These are phyloP conservation scores for Lactarius evosmus DNA, from an alignment of 768 basidiomycete species.

Conservation along the genomic window DNA sequence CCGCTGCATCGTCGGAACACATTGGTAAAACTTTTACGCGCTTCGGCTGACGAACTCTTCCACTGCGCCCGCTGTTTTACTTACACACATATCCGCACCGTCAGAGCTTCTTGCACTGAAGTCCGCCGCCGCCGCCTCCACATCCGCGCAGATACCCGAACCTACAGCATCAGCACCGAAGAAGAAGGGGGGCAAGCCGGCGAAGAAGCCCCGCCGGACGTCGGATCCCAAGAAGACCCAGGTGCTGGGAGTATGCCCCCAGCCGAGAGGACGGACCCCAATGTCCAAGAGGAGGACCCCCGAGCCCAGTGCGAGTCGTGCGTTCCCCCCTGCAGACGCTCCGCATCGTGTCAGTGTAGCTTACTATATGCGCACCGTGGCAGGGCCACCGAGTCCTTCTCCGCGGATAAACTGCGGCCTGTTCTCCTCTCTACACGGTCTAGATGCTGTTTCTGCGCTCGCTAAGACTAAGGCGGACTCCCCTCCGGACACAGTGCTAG, in stretches of 20 bases:
- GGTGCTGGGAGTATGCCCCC: background rate
- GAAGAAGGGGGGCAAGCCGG: background rate
- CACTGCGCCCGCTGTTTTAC: background rate
- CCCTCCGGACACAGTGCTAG: background rate
- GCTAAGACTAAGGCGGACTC: background rate
- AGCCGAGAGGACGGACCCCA: background rate
- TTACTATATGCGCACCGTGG: conserved; percentile 3
- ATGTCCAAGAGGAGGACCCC: background rate
- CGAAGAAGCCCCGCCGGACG: background rate
- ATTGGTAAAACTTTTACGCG: conserved; percentile 5
- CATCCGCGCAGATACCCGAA: background rate
- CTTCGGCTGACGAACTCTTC: background rate
- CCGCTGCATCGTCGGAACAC: background rate
- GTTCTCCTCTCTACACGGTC: conserved; percentile 19
- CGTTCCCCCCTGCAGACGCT: background rate
- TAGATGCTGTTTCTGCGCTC: conserved; percentile 2
- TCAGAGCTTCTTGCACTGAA: conserved; percentile 1
- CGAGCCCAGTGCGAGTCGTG: background rate
- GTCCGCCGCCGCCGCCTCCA: background rate
- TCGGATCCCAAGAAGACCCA: background rate
- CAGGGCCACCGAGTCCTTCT: background rate
- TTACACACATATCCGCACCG: background rate
- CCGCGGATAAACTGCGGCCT: background rate
- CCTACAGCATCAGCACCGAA: background rate
- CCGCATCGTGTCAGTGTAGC: background rate